Base-by-base conservation (phyloP, 106 monocot species). In the Iris macrosiphon region DNA sequence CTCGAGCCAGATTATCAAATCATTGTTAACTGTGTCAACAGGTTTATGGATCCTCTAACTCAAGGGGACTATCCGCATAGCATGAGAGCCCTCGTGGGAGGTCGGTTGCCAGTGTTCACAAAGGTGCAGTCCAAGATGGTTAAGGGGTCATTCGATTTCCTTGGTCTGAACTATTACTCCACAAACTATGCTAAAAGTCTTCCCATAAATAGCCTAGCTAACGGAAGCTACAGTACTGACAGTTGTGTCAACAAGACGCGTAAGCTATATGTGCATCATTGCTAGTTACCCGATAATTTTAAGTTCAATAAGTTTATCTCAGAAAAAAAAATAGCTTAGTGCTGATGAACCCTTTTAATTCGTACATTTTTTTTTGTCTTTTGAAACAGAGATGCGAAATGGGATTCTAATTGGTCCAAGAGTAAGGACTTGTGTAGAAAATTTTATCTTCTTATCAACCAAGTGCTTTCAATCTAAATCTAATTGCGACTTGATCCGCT, bases 151-250 rank as follows among this genome's bases (percentile, higher is more conserved):
- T 79, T 70, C 26, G 78, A 79, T 37, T 84, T 84, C 62, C 24
- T 84, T 31, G 84, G 84, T 10, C 23, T 84, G 10, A 84, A 84
- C 37, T 84, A 79, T 51, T 84, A 84, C 56, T 65, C 75, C 1
- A n/a, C 55, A 22, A 55, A 55, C 13, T 55, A 55, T 55, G 35
- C 38, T 21, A 4, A 37, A 1, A 55, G 20, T 38, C 35, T 55
- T 35, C 55, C 55, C 3, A 15, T 22, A 22, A 13, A 9, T 9
- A 55, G 38, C 38, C 1, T 3, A 11, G 24, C 38, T 20, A 37
- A 55, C 11, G 38, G 13, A 28, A 55, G 22, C 33, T 55, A 55
- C 12, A 15, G 12, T 21, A 55, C 55, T 11, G 55, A 55, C 23
- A 12, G 55, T 37, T 55, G 33, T 14, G 3, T 23, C 23, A 55